These are phyloP conservation scores for Phytophthora colocasiae DNA, from an alignment of 352 stramenopile genomes.

Conservation along the genomic window DNA sequence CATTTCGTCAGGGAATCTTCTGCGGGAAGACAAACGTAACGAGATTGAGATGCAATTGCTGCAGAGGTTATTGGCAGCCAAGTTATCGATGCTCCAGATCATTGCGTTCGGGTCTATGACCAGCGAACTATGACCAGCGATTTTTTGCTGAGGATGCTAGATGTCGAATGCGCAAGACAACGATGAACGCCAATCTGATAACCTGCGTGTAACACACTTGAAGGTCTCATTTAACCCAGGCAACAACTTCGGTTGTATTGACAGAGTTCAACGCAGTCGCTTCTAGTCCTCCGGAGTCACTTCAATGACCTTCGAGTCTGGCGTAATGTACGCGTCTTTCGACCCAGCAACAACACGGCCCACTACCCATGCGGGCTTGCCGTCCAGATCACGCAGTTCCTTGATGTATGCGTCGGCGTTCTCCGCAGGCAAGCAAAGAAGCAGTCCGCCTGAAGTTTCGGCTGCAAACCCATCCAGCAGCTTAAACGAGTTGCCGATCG, in stretches of 20 bases:
- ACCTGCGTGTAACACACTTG: too few species aligned
- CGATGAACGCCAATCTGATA: too few species aligned
- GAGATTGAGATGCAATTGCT: background rate
- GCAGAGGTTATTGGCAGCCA: too few species aligned
- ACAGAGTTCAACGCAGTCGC: background rate
- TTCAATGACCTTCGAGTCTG: conserved; percentile 62
- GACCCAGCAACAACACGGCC: conserved; percentile 86
- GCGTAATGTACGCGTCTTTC: conserved; percentile 69
- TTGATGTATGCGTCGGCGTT: conserved; percentile 88
- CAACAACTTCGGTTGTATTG: too few species aligned
- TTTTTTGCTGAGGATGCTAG: too few species aligned
- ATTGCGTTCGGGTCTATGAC: too few species aligned
- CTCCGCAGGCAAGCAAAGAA: conserved; percentile 90
- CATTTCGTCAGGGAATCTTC: conserved; percentile 10
- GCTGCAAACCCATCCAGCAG: conserved; percentile 92
- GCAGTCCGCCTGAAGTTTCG: conserved; percentile 94
- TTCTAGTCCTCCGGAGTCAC: conserved; percentile 54
- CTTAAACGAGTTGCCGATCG: conserved; percentile 93
- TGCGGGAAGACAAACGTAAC: conserved; percentile 12
- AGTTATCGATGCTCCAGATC: too few species aligned
- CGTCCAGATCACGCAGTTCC: conserved; percentile 89
- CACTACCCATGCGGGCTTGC: conserved; percentile 93
- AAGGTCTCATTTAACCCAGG: too few species aligned
- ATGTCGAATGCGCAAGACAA: too few species aligned
- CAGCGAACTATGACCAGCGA: too few species aligned